phyloP scores from a whole-genome alignment of 805 yeast species.

The Yamadazyma olivae region DNA sequence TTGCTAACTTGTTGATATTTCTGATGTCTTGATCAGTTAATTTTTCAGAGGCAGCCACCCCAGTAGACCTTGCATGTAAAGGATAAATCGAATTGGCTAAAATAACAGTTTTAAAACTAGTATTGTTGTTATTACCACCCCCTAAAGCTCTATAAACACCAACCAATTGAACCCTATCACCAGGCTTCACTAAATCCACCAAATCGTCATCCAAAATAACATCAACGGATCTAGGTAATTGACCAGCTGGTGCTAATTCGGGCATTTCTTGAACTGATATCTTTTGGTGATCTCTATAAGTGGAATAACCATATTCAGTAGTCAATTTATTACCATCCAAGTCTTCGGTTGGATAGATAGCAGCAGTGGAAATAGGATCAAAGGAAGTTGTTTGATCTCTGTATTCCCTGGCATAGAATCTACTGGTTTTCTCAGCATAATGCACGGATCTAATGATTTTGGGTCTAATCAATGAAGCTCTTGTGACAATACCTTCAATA shows the following conservation, averaged over 20 bases:
- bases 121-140: conserved; percentile 54
- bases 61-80: conserved; percentile 81
- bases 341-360: conserved; percentile 90
- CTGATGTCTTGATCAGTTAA: conserved; percentile 82
- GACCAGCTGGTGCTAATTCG: conserved; percentile 97
- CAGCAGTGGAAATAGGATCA: conserved; percentile 77
- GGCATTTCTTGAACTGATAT: conserved; percentile 96
- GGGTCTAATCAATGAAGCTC: conserved; percentile 91
- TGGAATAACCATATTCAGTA: conserved; percentile 90
- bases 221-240: conserved; percentile 89
- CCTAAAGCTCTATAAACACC: conserved; percentile 94
- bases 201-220: conserved; percentile 92
- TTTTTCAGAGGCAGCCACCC: conserved; percentile 66
- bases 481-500: conserved; percentile 92
- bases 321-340: conserved; percentile 82
- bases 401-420: conserved; percentile 88
- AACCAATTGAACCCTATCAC: conserved; percentile 90
- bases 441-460: conserved; percentile 89
- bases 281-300: conserved; percentile 92
- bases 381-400: conserved; percentile 90
- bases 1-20: conserved; percentile 76
- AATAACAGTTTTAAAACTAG: conserved; percentile 79
- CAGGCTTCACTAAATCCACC: conserved; percentile 90
- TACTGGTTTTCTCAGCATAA: conserved; percentile 78
- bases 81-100: conserved; percentile 89